Percentiles rank a stretch among this genome's conserved stretches.
phyloP scores from a whole-genome alignment of 345 rosid species.

The Salix viminalis region DNA sequence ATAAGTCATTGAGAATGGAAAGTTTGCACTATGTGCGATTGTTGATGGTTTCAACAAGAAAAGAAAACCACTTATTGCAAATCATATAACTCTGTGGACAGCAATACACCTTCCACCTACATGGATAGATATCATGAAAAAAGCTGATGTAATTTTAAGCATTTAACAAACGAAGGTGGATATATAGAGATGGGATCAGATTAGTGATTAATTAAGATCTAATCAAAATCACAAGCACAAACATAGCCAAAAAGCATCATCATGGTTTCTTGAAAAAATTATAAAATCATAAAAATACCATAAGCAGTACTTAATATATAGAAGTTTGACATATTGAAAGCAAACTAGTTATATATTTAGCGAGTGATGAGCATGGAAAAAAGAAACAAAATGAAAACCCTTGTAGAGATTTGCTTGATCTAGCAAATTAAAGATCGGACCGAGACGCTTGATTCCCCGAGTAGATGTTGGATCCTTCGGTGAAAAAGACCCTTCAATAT shows the following conservation, averaged over 20 bases:
- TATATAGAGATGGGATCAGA: neutral
- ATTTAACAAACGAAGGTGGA: neutral
- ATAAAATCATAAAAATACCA: neutral
- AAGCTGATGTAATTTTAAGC: neutral
- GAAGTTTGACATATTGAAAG: neutral
- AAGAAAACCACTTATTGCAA: conserved; percentile 6
- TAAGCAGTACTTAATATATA: neutral
- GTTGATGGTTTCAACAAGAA: conserved; percentile 10
- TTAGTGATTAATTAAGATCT: neutral
- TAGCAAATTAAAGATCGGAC: conserved; percentile 45
- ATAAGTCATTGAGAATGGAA: conserved; percentile 3
- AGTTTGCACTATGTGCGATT: neutral
- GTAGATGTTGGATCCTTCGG: conserved; percentile 24
- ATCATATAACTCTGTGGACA: neutral
- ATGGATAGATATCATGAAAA: neutral
- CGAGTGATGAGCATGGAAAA: neutral
- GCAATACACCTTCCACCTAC: neutral
- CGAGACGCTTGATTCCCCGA: conserved; percentile 62
- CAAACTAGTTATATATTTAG: neutral
- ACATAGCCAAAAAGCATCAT: neutral
- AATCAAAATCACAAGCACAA: neutral
- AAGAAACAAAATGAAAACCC: neutral
- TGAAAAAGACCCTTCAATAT: conserved; percentile 15
- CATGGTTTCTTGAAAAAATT: neutral
- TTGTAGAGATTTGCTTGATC: conserved; percentile 29